Percentiles rank a stretch among this genome's conserved stretches.
Evolutionary conservation across 2,329 filamentous ascomycete genomes (phyloP).

Genomic region (Fusarium penzigii): DNA sequence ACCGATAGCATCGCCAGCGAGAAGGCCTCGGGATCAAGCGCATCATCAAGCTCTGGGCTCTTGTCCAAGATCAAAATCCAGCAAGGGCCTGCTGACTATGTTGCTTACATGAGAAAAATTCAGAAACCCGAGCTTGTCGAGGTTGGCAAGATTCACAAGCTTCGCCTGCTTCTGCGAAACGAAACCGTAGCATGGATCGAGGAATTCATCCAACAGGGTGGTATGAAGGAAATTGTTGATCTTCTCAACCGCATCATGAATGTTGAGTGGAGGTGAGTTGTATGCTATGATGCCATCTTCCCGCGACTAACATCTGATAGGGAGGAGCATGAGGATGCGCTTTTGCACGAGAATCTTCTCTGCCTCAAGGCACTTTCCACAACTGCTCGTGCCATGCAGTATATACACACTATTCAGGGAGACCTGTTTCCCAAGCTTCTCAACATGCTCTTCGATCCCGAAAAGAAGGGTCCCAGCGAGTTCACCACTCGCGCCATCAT

Average conservation of each 20-base stretch:
- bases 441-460: slow-evolving; percentile 92
- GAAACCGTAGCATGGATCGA: slow-evolving; percentile 97
- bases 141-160: slow-evolving; percentile 92
- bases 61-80: slow-evolving; percentile 72
- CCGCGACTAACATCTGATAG: slow-evolving; percentile 42
- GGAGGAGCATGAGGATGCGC: slow-evolving; percentile 92
- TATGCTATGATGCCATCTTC: not conserved
- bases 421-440: slow-evolving; percentile 85
- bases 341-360: slow-evolving; percentile 88
- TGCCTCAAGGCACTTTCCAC: slow-evolving; percentile 95
- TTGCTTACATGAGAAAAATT: slow-evolving; percentile 78
- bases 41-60: slow-evolving; percentile 57
- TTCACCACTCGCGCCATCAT: slow-evolving; percentile 92
- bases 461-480: slow-evolving; percentile 95
- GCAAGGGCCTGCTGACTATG: slow-evolving; percentile 79
- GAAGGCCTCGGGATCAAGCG: slow-evolving; percentile 52
- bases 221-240: slow-evolving; percentile 88
- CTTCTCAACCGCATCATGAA: slow-evolving; percentile 90
- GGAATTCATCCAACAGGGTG: slow-evolving; percentile 82
- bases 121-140: slow-evolving; percentile 82
- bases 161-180: slow-evolving; percentile 84
- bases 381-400: slow-evolving; percentile 80
- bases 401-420: slow-evolving; percentile 76
- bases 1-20: slow-evolving; percentile 68
- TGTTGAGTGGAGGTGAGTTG: slow-evolving; percentile 86